Base-by-base conservation (phyloP, 2,329 filamentous ascomycete genomes). In the Tolypocladium ophioglossoides region DNA sequence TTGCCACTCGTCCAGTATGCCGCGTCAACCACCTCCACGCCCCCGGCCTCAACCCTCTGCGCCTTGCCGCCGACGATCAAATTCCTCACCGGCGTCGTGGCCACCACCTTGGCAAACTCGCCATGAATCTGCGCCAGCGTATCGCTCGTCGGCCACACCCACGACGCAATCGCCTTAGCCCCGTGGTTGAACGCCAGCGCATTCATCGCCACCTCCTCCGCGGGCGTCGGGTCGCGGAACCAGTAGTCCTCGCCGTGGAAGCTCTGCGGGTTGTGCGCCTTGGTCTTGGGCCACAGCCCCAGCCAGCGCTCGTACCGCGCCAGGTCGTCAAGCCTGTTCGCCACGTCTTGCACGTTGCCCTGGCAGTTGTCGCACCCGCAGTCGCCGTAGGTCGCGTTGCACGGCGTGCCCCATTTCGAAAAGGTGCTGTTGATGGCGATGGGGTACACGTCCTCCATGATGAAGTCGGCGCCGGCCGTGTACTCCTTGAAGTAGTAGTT, bases 281-380 rank as follows among this genome's bases (percentile, higher is more conserved):
- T 72, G 6, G 71, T 72, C 56, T 72, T 72, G 27, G 68, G 71
- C 72, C 71, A 74, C 8, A 66, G 61, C 2, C 72, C 72, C 1
- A 76, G 64, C 68, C 71, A 73, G 1, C 44, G 12, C 56, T 76
- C 73, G 59, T 76, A 72, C 14, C 39, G 56, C 0, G 59, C 52
- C 24, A 75, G 58, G 50, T 68, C 67, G 52, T 76, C 72, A 39
- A 77, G 61, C 0, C 76, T 68, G 14, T 55, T 49, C 1, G 70
- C 39, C 0, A 84, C 76, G 60, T 85, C 82, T 22, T 72, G 68
- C 20, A 83, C 70, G n/a, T 63, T 64, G 52, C 78, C 79, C 2
- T 65, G 59, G 64, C 82, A 85, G 64, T 80, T 76, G 62, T 85
- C 82, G 65, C 83, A 85, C 10, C 82, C 82, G 66, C 81, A 84